Evolutionary conservation across 2,329 filamentous ascomycete species (phyloP).

Genomic region (Aspergillus ibericus): DNA sequence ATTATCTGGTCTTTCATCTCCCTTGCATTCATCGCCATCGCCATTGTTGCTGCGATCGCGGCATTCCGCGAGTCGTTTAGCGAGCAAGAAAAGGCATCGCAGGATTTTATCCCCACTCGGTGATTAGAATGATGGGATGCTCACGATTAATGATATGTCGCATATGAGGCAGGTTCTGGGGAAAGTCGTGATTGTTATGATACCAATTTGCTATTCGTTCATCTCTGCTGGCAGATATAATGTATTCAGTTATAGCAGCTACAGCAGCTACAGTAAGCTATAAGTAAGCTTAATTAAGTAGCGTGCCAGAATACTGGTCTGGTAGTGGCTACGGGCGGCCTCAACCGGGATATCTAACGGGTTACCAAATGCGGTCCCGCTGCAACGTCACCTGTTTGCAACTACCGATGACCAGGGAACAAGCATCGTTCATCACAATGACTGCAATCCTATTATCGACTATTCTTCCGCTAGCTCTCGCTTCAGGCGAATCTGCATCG

Average conservation of each 20-base stretch:
- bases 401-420: not conserved
- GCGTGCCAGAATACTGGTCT: no score
- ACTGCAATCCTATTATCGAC: not conserved
- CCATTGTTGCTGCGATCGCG: conserved; percentile 73
- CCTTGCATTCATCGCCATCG: conserved; percentile 67
- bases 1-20: conserved; percentile 75
- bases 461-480: not conserved
- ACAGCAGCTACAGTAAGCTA: no score
- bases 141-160: not conserved
- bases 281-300: not conserved
- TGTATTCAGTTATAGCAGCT: not conserved
- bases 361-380: not conserved
- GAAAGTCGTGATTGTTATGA: not conserved
- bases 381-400: not conserved
- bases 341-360: no score
- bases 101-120: conserved; percentile 61
- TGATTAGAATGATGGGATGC: conserved; percentile 6
- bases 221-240: not conserved
- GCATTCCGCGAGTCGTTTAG: conserved; percentile 70
- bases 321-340: no score
- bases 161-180: not conserved
- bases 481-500: not conserved
- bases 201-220: not conserved
- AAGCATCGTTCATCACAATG: not conserved
- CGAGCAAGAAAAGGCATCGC: conserved; percentile 68